Percentiles rank a stretch among this genome's conserved stretches.
Evolutionary conservation across 352 stramenopile genomes (phyloP).

Genomic region (Globisporangium okanoganense): DNA sequence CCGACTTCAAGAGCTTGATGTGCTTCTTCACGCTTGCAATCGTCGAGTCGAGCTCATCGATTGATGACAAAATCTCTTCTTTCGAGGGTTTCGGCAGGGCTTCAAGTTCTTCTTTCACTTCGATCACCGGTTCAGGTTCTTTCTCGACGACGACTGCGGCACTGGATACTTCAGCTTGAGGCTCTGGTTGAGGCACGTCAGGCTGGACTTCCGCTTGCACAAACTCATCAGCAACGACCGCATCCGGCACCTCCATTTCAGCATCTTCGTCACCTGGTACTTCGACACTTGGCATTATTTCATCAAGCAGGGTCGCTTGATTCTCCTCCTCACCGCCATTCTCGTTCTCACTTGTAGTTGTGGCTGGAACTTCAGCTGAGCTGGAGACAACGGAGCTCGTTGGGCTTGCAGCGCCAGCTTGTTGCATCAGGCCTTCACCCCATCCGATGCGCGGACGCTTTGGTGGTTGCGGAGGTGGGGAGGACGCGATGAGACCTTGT

Average conservation of each 20-base stretch:
- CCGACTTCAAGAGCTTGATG: constrained; percentile 46
- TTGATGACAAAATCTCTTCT: constrained; percentile 75
- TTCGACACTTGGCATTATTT: neutral
- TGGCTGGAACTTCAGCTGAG: neutral
- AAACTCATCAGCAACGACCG: neutral
- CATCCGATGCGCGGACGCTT: constrained; percentile 82
- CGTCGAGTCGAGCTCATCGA: constrained; percentile 67
- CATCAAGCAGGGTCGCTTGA: neutral
- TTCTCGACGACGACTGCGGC: neutral
- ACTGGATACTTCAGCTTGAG: neutral
- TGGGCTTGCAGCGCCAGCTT: constrained; percentile 9
- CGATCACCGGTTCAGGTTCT: neutral
- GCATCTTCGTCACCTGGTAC: neutral
- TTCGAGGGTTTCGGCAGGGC: constrained; percentile 43
- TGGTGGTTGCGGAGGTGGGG: constrained; percentile 39
- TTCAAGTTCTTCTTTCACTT: constrained; percentile 10
- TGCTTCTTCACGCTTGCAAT: constrained; percentile 73
- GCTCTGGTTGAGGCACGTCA: neutral
- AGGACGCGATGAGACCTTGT: constrained; percentile 71
- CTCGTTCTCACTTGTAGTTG: neutral
- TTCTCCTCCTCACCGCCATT: neutral
- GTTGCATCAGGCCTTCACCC: constrained; percentile 69
- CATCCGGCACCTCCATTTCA: constrained; percentile 7
- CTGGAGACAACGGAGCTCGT: constrained; percentile 15
- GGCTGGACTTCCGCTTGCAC: neutral